These are phyloP conservation scores for Colletotrichum costaricense DNA, from an alignment of 2,329 filamentous ascomycete genomes.

Conservation along the genomic window DNA sequence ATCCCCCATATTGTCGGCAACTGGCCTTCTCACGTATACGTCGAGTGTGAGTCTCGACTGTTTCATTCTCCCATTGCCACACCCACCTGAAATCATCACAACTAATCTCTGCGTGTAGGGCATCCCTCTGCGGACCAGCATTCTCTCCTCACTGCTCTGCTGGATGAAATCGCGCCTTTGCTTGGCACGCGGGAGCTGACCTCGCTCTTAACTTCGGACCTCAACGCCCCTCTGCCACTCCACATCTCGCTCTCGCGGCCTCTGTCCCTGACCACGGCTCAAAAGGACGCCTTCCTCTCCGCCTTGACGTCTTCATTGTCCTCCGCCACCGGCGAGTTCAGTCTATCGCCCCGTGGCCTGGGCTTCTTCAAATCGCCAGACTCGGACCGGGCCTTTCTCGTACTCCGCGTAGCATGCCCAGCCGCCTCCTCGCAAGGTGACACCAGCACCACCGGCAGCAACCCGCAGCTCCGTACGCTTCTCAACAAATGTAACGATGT, in stretches of 20 bases:
- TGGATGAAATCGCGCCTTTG: slow-evolving; percentile 49
- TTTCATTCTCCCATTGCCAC: not conserved
- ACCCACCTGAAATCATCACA: slow-evolving; percentile 1
- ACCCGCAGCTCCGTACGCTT: slow-evolving; percentile 70
- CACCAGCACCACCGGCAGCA: slow-evolving; percentile 45
- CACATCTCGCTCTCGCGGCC: slow-evolving; percentile 93
- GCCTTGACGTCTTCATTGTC: slow-evolving; percentile 59
- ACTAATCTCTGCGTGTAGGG: slow-evolving; percentile 53
- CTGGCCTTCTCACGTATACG: slow-evolving; percentile 93
- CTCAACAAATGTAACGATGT: slow-evolving; percentile 75
- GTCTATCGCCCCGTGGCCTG: slow-evolving; percentile 51
- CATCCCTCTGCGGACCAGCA: slow-evolving; percentile 63
- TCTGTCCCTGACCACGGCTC: slow-evolving; percentile 77
- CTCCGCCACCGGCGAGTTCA: slow-evolving; percentile 48
- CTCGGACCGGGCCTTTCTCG: slow-evolving; percentile 84
- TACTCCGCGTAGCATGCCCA: slow-evolving; percentile 69
- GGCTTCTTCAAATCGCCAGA: slow-evolving; percentile 65
- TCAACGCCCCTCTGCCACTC: slow-evolving; percentile 81
- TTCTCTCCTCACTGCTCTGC: slow-evolving; percentile 55
- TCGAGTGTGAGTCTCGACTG: slow-evolving; percentile 80
- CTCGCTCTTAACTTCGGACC: slow-evolving; percentile 80
- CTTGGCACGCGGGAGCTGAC: slow-evolving; percentile 59
- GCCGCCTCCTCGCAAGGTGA: not conserved
- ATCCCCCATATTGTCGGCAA: slow-evolving; percentile 88
- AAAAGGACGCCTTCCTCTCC: slow-evolving; percentile 76